Evolutionary conservation across 139 green algal genomes (phyloP).

Genomic region (Tetradesmus obliquus): DNA sequence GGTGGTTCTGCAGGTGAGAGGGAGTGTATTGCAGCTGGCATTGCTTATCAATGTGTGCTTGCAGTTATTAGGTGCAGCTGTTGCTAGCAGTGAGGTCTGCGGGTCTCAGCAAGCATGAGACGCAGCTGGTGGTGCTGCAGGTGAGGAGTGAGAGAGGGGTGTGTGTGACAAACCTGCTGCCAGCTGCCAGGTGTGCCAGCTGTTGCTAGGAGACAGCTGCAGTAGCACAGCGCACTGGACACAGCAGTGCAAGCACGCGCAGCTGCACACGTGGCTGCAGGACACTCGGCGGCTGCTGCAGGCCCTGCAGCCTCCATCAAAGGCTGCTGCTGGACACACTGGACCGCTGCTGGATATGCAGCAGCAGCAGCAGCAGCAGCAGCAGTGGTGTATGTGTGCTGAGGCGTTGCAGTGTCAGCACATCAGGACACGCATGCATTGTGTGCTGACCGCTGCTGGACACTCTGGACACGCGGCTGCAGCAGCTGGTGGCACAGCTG

Average conservation of each 20-base stretch:
- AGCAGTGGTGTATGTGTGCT: background rate
- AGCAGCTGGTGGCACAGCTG: no score
- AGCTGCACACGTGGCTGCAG: no score
- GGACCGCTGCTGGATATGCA: background rate
- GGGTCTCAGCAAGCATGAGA: background rate
- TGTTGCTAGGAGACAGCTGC: no score
- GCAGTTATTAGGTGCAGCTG: background rate
- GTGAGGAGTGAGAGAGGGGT: background rate
- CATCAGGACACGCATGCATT: background rate
- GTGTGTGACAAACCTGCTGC: no score
- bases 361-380: background rate
- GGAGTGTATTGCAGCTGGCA: background rate
- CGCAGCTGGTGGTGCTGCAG: background rate
- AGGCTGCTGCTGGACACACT: background rate
- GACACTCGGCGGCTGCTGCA: no score
- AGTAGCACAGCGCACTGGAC: no score
- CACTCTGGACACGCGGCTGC: background rate
- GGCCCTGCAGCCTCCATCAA: no score
- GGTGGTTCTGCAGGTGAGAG: conserved; percentile 30
- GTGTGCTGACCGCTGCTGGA: background rate
- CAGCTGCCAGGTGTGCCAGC: no score
- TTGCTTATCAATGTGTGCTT: background rate
- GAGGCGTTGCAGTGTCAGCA: no score
- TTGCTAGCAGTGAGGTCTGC: background rate
- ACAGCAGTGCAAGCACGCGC: no score